Evolutionary conservation across 148 eudicot genomes (phyloP), one percentile per base, ranked within the genome.

Genomic region (Silene conica): DNA sequence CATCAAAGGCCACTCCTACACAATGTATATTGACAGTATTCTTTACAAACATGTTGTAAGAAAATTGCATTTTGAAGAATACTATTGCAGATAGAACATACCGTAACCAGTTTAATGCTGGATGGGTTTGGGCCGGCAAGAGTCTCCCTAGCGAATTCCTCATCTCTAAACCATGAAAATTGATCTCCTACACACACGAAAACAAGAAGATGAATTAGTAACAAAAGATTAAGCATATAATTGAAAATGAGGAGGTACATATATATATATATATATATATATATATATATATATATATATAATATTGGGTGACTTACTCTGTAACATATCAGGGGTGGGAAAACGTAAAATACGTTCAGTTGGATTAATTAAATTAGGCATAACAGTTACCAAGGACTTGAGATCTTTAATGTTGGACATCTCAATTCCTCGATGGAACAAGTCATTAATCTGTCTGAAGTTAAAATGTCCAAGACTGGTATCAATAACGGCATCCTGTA

Each of bases 121-220:
- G 16, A 50, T 14, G 55, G 55, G 55, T 50, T 50, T 50, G 55
- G 55, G 14, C 55, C 55, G 15, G 55, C 55, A 50, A 50, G 55
- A 50, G 55, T 50, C 55, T 50, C 55, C 4, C 55, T 14, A 50
- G 55, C 60, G 19, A 18, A 90, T 74, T 88, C 96, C 56, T 82
- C 92, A 52, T 90, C 91, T 68, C 84, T 84, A 14, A 90, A 77
- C 96, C 92, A 90, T 63, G 85, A 69, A 76, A 87, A 85, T 57
- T 72, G 71, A 66, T 87, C 88, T 26, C 84, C 90, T 85, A 41
- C 63, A 70, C 12, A 25, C 7, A 25, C 16, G 13, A 52, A 56
- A 74, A 16, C 67, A 11, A 8, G 25, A 13, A 11, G 3, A 48
- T 13, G 52, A 13, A 48, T 11, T 48, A 48, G n/a, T n/a, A n/a